Base-by-base conservation (phyloP, 2,329 filamentous ascomycete species). In the Fusarium sterilihyphosum region DNA sequence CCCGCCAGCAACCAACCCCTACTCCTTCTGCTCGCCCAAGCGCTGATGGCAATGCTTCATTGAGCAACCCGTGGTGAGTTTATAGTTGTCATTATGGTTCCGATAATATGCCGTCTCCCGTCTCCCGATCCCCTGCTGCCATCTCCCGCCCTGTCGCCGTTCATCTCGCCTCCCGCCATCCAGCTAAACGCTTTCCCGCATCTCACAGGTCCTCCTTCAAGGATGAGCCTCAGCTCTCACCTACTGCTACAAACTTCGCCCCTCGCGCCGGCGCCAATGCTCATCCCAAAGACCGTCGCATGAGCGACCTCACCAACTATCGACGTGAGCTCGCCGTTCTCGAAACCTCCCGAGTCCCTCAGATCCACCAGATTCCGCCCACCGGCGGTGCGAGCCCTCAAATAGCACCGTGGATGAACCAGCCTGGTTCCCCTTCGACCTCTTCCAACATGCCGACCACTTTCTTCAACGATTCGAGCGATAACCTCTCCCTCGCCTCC, bases 401-500 rank as follows among this genome's bases (percentile, higher is more conserved):
- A 79, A 83, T 89, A 75, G 85, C 88, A 76, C 89, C 91, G 37
- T 92, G 90, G 89, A 88, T 89, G 86, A 83, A 86, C 66, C 78
- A 82, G 62, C 84, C 82, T 79, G 82, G 81, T 65, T 79, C 80
- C 59, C 79, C 83, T 62, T 78, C 79, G 53, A 79, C 81, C 61
- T 80, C 84, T 65, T 81, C 82, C 78, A 78, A 80, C 43, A 82
- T 86, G 79, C 81, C 84, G 43, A 88, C 87, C 54, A 92, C 86
- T 81, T 95, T 94, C 82, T 93, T 90, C 83, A 91, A 94, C 81
- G 92, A 95, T 80, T 94, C 92, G 40, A 92, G 88, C 84, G 93
- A 95, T 78, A 92, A 91, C 79, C 80, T 92, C 61, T 90, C 89
- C 18, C 79, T 86, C 31, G 82, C 83, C 38, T 91, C 90, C 37